phyloP scores from a whole-genome alignment of 257 asterid genomes.

The Nemophila menziesii region DNA sequence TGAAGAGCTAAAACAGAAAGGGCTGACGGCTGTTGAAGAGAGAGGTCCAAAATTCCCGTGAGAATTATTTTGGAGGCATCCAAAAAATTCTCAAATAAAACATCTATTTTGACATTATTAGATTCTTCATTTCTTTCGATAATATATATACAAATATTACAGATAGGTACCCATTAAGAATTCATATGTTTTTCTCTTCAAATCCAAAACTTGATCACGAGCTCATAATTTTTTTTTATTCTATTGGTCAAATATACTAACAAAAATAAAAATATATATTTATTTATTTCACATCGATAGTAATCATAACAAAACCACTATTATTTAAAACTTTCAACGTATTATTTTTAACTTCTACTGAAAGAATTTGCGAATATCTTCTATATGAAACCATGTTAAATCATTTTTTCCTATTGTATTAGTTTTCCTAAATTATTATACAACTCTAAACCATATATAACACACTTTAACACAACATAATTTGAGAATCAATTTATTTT shows the following conservation, averaged over 20 bases:
- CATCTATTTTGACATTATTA: conserved; percentile 27
- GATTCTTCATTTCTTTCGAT: conserved; percentile 46
- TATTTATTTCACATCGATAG: no score
- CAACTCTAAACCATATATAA: no score
- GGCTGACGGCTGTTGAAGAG: conserved; percentile 59
- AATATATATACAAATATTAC: conserved; percentile 20
- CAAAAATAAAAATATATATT: background rate
- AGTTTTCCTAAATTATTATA: no score
- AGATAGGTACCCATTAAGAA: conserved; percentile 15
- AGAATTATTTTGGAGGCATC: conserved; percentile 65
- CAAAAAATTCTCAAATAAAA: conserved; percentile 24
- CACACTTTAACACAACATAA: no score
- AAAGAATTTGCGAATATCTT: no score
- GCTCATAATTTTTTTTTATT: conserved; percentile 23
- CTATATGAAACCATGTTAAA: no score
- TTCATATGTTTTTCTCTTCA: conserved; percentile 24
- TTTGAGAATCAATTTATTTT: no score
- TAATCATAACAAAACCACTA: no score
- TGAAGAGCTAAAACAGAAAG: conserved; percentile 29
- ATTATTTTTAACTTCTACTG: no score
- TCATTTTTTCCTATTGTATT: no score
- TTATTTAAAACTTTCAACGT: no score
- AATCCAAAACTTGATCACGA: conserved; percentile 44
- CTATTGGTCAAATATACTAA: conserved; percentile 8
- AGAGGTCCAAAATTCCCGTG: conserved; percentile 94